These are phyloP conservation scores for Suillus occidentalis DNA, from an alignment of 768 basidiomycete genomes.

Conservation along the genomic window DNA sequence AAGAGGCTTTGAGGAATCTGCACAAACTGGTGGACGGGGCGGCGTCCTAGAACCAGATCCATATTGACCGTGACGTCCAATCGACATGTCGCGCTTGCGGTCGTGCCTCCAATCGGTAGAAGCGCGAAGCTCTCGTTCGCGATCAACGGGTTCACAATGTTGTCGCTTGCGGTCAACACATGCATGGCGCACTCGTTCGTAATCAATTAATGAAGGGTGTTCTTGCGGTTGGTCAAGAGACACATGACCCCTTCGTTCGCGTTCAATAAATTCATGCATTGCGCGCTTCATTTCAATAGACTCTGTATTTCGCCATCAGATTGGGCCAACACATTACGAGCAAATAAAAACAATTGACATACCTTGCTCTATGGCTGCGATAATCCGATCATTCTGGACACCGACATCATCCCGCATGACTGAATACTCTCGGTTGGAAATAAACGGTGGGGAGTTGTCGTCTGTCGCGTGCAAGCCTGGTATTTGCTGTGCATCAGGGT, in stretches of 20 bases:
- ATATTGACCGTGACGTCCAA: too few species aligned
- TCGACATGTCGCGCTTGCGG: neutral
- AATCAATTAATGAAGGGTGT: conserved; percentile 1
- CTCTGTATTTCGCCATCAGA: conserved; percentile 12
- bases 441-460: neutral
- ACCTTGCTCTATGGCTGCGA: conserved; percentile 12
- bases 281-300: neutral
- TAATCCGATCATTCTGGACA: neutral
- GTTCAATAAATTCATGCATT: neutral
- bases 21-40: too few species aligned
- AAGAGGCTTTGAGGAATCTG: neutral
- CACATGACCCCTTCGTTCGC: neutral
- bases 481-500: neutral
- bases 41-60: too few species aligned
- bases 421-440: conserved; percentile 2
- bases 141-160: neutral
- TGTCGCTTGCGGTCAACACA: neutral
- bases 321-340: neutral
- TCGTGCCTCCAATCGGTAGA: neutral
- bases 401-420: conserved; percentile 4
- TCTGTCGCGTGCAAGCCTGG: neutral
- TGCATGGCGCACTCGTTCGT: neutral
- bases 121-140: neutral
- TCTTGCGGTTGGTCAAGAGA: conserved; percentile 1
- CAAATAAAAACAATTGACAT: neutral